These are phyloP conservation scores for Artemisia argyi DNA, from an alignment of 129 eudicot genomes.

Conservation along the genomic window DNA sequence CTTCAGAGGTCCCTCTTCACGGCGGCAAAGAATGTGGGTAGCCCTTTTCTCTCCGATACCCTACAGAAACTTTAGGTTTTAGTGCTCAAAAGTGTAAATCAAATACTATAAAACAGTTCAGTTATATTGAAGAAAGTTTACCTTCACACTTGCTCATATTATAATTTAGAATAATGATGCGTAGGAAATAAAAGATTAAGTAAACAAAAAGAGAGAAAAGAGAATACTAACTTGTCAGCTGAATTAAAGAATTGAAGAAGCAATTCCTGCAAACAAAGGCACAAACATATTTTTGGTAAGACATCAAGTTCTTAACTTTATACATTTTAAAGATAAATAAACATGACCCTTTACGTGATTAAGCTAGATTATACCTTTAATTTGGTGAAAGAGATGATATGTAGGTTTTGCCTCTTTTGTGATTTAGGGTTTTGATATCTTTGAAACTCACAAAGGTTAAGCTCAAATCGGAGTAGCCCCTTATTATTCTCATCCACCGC, in stretches of 20 bases:
- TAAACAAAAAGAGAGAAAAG: conserved; percentile 7
- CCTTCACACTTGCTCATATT: conserved; percentile 35
- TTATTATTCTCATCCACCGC: too few species aligned
- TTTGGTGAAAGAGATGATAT: too few species aligned
- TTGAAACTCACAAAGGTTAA: too few species aligned
- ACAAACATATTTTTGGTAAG: background rate
- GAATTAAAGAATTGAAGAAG: conserved; percentile 72
- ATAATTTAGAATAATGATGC: background rate
- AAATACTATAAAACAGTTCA: background rate
- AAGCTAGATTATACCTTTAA: too few species aligned
- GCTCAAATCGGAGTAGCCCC: too few species aligned
- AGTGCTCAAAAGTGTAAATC: background rate
- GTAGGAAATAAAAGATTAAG: background rate
- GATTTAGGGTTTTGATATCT: too few species aligned
- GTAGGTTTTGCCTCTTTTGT: too few species aligned
- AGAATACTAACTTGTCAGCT: conserved; percentile 75
- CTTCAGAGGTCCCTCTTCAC: conserved; percentile 85
- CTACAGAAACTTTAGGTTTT: conserved; percentile 23
- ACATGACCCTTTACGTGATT: too few species aligned
- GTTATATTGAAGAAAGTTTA: conserved; percentile 20
- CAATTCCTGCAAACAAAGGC: conserved; percentile 45
- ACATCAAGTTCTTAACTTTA: too few species aligned
- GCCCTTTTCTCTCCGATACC: conserved; percentile 92
- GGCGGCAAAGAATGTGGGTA: conserved; percentile 63
- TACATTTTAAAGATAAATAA: too few species aligned